These are phyloP conservation scores for Candida chauliodis DNA, from an alignment of 805 yeast genomes.

Conservation along the genomic window DNA sequence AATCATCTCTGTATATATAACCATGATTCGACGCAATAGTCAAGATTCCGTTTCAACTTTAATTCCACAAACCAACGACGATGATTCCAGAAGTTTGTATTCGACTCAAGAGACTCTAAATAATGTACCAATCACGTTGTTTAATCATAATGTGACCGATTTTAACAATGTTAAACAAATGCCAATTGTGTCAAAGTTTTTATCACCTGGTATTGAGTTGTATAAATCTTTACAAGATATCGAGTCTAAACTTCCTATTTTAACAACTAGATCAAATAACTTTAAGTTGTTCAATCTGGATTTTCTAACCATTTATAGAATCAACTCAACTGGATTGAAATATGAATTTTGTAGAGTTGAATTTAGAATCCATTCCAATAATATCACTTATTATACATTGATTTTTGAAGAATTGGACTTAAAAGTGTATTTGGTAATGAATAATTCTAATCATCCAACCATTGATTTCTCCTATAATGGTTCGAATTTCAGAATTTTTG, in stretches of 20 bases:
- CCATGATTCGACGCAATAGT: slow-evolving; percentile 5
- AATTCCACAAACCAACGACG: neutral
- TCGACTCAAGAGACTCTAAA: slow-evolving; percentile 3
- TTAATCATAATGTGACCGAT: neutral
- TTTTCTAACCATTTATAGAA: slow-evolving; percentile 19
- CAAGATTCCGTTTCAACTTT: slow-evolving; percentile 8
- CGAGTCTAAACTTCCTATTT: neutral
- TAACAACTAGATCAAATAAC: neutral
- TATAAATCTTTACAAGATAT: slow-evolving; percentile 5
- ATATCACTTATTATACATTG: slow-evolving; percentile 28
- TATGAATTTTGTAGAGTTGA: slow-evolving; percentile 26
- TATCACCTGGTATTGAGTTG: slow-evolving; percentile 13
- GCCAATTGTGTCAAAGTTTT: slow-evolving; percentile 19
- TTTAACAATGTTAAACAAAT: slow-evolving; percentile 10
- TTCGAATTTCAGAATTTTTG: slow-evolving; percentile 27
- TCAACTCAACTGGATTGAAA: slow-evolving; percentile 14
- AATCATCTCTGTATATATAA: too few species aligned
- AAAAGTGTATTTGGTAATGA: slow-evolving; percentile 18
- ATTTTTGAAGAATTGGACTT: slow-evolving; percentile 13
- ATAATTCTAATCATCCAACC: slow-evolving; percentile 28
- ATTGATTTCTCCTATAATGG: slow-evolving; percentile 23
- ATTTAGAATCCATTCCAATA: slow-evolving; percentile 24
- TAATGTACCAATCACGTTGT: neutral
- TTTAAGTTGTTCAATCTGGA: slow-evolving; percentile 23
- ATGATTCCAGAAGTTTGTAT: neutral